Base-by-base conservation (phyloP, 176 grass and related monocot genomes). In the Triticum monococcum region DNA sequence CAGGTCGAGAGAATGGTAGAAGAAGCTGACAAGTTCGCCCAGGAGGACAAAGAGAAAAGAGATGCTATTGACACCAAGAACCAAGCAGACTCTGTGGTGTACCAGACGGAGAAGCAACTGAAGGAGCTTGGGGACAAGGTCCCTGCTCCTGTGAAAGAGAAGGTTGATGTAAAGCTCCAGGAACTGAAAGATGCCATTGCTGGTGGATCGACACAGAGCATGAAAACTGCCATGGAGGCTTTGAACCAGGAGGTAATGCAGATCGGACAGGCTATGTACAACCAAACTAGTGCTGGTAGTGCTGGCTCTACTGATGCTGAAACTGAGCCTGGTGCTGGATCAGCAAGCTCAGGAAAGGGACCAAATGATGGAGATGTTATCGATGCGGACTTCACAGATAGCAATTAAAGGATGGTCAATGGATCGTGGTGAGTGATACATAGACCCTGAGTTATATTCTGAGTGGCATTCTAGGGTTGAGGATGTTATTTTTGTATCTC, bases 201-300 rank as follows among this genome's bases (percentile, higher is more conserved):
- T n/a, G 86, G 87, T 73, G 97, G 89, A 76, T 96, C 94, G 43
- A 91, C 92, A 28, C 92, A 99, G 81, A 79, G 61, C 38, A 99
- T 99, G 72, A 99, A 96, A 77, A 92, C 92, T 52, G 85, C 97
- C 63, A 99, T 99, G 86, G 86, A 94, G 24, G 94, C 90, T 28
- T 84, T 99, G 76, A 99, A 99, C 73, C 94, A 99, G 83, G 97
- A 99, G 84, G 97, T 99, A 9, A 91, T 99, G 97, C 97, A 99
- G 85, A 91, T 99, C 2, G 97, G 97, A 0, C 97, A 99, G 71
- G 89, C 92, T 4, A 91, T 99, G 41, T 99, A 96, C 77, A 99
- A 99, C 87, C 94, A 96, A 74, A 87, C 90, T 82, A 89, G 90
- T 56, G 64, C 84, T 0, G 76, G 79, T 65, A 31, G 52, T 76